Percentiles rank a stretch among this genome's conserved stretches.
Evolutionary conservation across 768 basidiomycete species (phyloP).

Genomic region (Hypsizygus marmoreus): DNA sequence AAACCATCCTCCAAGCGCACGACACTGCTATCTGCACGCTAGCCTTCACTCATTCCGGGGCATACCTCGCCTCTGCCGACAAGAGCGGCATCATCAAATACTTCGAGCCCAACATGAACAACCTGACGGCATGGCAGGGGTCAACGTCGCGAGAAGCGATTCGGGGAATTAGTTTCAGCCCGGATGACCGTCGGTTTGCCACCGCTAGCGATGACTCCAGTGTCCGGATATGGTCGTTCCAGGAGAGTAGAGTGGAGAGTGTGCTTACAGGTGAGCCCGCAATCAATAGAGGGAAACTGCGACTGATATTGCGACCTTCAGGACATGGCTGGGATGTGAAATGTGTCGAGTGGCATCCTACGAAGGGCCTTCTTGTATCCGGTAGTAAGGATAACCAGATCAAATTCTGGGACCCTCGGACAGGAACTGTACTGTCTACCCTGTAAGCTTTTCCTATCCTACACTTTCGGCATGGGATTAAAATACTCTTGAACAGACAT

Average conservation of each 20-base stretch:
- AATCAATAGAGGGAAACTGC: too few species aligned
- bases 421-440: conserved; percentile 87
- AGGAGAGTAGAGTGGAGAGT: conserved; percentile 87
- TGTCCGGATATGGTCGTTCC: conserved; percentile 94
- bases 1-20: conserved; percentile 98
- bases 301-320: conserved; percentile 32
- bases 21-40: conserved; percentile 92
- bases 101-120: conserved; percentile 99
- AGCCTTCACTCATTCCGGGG: conserved; percentile 89
- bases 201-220: conserved; percentile 96
- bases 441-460: conserved; percentile 53
- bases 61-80: conserved; percentile 91
- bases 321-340: conserved; percentile 99
- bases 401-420: conserved; percentile 99
- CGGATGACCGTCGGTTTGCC: conserved; percentile 89
- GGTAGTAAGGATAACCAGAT: conserved; percentile 98
- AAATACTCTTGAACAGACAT: conserved; percentile 54
- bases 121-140: conserved; percentile 90
- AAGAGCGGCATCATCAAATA: conserved; percentile 96
- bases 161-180: conserved; percentile 88
- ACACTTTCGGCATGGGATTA: not conserved
- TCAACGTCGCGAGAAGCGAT: conserved; percentile 88
- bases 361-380: conserved; percentile 91
- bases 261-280: conserved; percentile 69
- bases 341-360: conserved; percentile 98